Percentiles rank a stretch among this genome's conserved stretches.
These are phyloP conservation scores for Penicillium italicum DNA, from an alignment of 2,329 filamentous ascomycete species.

Conservation along the genomic window DNA sequence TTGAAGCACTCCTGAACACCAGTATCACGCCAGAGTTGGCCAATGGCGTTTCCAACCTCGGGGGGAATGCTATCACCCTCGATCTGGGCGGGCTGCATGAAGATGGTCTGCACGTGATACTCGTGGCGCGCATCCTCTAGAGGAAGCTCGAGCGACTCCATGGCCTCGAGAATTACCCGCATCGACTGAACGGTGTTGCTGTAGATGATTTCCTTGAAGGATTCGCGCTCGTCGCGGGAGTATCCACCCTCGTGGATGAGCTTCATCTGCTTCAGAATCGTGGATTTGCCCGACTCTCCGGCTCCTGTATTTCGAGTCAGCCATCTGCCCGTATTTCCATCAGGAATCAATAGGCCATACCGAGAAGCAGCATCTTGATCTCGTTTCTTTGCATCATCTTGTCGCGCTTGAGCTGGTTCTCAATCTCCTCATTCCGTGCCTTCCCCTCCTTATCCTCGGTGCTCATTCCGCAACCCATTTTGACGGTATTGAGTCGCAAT, in stretches of 20 bases:
- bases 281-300: constrained; percentile 96
- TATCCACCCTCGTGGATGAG: constrained; percentile 99
- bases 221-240: constrained; percentile 78
- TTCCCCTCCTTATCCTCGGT: constrained; percentile 99
- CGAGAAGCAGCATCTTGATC: constrained; percentile 99
- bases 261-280: constrained; percentile 97
- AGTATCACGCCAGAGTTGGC: constrained; percentile 85
- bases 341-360: constrained; percentile 53
- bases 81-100: constrained; percentile 97
- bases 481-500: constrained; percentile 48
- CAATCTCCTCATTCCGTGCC: constrained; percentile 99
- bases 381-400: constrained; percentile 99
- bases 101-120: constrained; percentile 97
- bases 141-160: constrained; percentile 69
- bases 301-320: constrained; percentile 59
- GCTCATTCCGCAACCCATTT: constrained; percentile 99
- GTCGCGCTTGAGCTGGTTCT: constrained; percentile 97
- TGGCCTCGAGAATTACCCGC: constrained; percentile 67
- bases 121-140: constrained; percentile 89
- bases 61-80: constrained; percentile 92
- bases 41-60: constrained; percentile 89
- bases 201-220: constrained; percentile 69
- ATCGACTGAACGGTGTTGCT: constrained; percentile 68
- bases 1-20: constrained; percentile 95
- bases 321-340: constrained; percentile 12